phyloP scores from a whole-genome alignment of 345 rosid species.

The Syzygium aqueum region DNA sequence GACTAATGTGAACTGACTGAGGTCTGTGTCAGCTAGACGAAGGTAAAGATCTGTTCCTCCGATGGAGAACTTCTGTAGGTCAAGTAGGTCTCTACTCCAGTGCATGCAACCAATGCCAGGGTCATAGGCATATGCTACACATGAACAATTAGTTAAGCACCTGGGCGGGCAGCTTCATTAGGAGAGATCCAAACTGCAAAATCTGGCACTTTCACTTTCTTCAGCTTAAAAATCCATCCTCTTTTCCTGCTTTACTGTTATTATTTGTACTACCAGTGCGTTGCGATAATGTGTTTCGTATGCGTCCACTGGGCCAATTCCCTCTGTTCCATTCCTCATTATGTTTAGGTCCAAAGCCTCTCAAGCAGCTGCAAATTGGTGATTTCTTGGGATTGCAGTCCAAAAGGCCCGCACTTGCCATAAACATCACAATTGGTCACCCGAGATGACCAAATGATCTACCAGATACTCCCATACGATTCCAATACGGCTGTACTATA shows the following conservation, averaged over 20 bases:
- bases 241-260: not conserved
- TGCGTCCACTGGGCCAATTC: slow-evolving; percentile 19
- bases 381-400: not conserved
- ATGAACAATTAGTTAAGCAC: slow-evolving; percentile 21
- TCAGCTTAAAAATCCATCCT: slow-evolving; percentile 7
- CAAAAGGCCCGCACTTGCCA: slow-evolving; percentile 17
- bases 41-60: slow-evolving; percentile 6
- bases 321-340: slow-evolving; percentile 8
- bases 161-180: not conserved
- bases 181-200: not conserved
- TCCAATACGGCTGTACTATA: too few relatives aligned
- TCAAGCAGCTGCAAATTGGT: slow-evolving; percentile 12
- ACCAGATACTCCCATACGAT: not conserved
- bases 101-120: slow-evolving; percentile 12
- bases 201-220: slow-evolving; percentile 5
- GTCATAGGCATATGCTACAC: slow-evolving; percentile 15
- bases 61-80: not conserved
- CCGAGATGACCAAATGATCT: not conserved
- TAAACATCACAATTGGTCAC: slow-evolving; percentile 7
- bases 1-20: not conserved
- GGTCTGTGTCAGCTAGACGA: slow-evolving; percentile 2
- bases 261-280: not conserved
- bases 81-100: slow-evolving; percentile 5
- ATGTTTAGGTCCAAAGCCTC: slow-evolving; percentile 5
- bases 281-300: not conserved